Evolutionary conservation across 768 basidiomycete genomes (phyloP).

Genomic region (Pholiota conissans): DNA sequence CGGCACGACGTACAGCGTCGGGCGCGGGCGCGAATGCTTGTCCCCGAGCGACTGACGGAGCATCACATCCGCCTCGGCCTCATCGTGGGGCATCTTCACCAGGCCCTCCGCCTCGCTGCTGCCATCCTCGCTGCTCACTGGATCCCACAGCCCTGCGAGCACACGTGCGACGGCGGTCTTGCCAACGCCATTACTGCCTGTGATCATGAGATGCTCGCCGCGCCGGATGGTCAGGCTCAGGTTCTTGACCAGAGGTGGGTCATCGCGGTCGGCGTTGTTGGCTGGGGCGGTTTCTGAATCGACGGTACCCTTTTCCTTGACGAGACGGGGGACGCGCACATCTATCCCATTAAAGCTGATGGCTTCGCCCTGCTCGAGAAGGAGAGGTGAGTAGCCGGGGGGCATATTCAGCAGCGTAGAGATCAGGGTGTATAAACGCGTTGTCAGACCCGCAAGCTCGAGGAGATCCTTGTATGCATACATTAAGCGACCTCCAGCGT

Average conservation of each 20-base stretch:
- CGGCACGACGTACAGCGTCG: constrained; percentile 81
- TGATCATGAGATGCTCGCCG: constrained; percentile 92
- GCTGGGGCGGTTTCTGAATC: neutral
- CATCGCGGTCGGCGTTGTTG: constrained; percentile 12
- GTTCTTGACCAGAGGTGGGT: constrained; percentile 63
- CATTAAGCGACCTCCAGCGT: constrained; percentile 95
- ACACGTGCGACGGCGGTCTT: constrained; percentile 90
- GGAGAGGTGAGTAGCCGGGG: constrained; percentile 41
- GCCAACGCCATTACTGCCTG: constrained; percentile 89
- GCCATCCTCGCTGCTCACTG: constrained; percentile 31
- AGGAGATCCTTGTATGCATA: constrained; percentile 95
- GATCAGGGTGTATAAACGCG: constrained; percentile 83
- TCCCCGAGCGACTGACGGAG: constrained; percentile 10
- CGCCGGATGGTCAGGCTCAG: constrained; percentile 61
- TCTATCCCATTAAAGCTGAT: constrained; percentile 71
- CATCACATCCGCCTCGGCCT: constrained; percentile 22
- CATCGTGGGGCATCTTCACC: constrained; percentile 24
- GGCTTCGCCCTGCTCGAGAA: constrained; percentile 35
- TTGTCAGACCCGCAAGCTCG: constrained; percentile 92
- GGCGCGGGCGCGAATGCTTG: constrained; percentile 34
- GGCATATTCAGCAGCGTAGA: constrained; percentile 81
- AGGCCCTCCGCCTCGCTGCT: neutral
- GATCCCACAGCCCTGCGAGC: constrained; percentile 86
- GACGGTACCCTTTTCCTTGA: constrained; percentile 10
- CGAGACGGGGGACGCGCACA: constrained; percentile 56